A percentile compares a stretch with the other conserved stretches of the same genome.
Evolutionary conservation across 768 basidiomycete genomes (phyloP).

Genomic region (Calvatia gigantea): DNA sequence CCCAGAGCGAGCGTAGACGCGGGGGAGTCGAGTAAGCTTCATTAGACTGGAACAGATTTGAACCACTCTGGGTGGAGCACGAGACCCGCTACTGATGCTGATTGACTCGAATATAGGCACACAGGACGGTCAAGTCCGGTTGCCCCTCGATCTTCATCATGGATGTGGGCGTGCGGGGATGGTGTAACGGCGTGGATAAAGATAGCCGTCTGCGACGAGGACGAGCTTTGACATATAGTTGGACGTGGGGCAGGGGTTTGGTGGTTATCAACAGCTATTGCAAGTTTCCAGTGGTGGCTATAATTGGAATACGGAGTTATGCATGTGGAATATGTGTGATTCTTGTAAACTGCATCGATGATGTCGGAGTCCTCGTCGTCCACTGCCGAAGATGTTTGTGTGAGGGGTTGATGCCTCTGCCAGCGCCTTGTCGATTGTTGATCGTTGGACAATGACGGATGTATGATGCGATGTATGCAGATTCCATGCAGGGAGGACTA

Average conservation of each 20-base stretch:
- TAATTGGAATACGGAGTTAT: background rate
- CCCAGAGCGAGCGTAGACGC: background rate
- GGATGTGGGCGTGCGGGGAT: constrained; percentile 9
- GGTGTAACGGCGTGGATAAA: constrained; percentile 1
- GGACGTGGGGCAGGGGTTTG: background rate
- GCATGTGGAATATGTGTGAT: background rate
- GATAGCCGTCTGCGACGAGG: background rate
- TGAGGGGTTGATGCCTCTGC: background rate
- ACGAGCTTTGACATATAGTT: background rate
- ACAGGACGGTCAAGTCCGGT: background rate
- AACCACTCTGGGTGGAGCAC: background rate
- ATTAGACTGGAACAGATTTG: background rate
- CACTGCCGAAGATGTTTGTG: background rate
- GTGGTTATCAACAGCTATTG: background rate
- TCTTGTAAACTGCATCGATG: constrained; percentile 4
- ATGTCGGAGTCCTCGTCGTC: background rate
- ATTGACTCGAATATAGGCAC: background rate
- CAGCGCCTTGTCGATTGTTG: constrained; percentile 2
- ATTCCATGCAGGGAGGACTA: background rate
- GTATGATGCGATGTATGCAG: background rate
- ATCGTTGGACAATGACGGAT: background rate
- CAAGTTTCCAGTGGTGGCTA: background rate
- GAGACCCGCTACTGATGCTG: background rate
- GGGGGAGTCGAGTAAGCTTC: constrained; percentile 8
- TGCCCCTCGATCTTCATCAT: background rate